Base-by-base conservation (phyloP, 23 red algal species). In the Pyropia haitanensis region DNA sequence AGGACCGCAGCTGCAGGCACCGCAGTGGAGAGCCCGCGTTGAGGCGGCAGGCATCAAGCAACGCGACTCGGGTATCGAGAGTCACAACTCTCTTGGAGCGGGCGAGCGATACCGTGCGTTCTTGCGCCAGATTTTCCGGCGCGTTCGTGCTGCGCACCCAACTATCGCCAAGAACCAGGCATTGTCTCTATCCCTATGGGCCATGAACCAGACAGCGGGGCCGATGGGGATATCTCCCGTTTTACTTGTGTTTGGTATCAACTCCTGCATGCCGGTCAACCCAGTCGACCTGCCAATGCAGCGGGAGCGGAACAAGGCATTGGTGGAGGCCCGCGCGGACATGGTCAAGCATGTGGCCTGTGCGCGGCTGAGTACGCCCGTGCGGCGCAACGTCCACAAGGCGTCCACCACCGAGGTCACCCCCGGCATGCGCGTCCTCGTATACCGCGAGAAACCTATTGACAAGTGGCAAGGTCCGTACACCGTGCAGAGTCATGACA, bases 221-320 rank as follows among this genome's bases (percentile, higher is more conserved):
- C 69, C 69, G 0, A 25, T 16, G 34, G 69, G 69, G 20, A 27
- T 73, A 13, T 27, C 49, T 0, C 52, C 53, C 3, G 7, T 22
- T 15, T 61, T 73, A 33, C 24, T 73, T 31, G 53, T 73, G 19
- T 73, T 73, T 55, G 53, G 69, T 15, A 60, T 73, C 34, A 18
- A 44, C 26, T 0, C 69, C 16, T 33, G 69, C 13, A 56, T 58
- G 0, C 50, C 15, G 2, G 52, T 65, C 12, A 30, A 23, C 56
- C 49, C 69, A 6, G 28, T 14, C 16, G 56, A 73, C 49, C 69
- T 73, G 13, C 69, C 53, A 56, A 32, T 59, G 23, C 69, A 73
- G 44, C 56, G 49, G 15, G 50, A 73, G 23, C 3, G 69, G 28
- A 73, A 31, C 52, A 58, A 59, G 26, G 44, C 18, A 3, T 24